A percentile compares a stretch with the other conserved stretches of the same genome.
Evolutionary conservation across 768 basidiomycete species (phyloP).

Genomic region (Russula olivacea): DNA sequence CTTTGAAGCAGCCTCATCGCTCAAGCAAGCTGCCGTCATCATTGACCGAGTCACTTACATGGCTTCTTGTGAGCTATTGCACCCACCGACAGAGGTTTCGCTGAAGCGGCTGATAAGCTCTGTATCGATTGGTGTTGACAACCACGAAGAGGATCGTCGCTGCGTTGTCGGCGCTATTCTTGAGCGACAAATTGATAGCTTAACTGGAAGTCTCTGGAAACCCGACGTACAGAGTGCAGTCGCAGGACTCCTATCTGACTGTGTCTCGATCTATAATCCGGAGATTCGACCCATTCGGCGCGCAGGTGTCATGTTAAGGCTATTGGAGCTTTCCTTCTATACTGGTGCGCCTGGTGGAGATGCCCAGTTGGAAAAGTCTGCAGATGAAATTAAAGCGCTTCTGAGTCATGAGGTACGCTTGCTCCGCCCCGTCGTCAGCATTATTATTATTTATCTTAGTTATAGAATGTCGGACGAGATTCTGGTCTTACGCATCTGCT

Average conservation of each 20-base stretch:
- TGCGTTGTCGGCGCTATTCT: conserved; percentile 49
- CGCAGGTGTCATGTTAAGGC: conserved; percentile 49
- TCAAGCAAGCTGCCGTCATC: conserved; percentile 54
- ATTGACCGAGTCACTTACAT: conserved; percentile 64
- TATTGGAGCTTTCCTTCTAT: conserved; percentile 49
- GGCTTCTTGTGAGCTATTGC: conserved; percentile 59
- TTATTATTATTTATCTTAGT: neutral
- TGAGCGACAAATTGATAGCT: conserved; percentile 52
- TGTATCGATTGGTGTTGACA: neutral
- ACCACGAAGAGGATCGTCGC: conserved; percentile 9
- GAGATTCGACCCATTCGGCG: conserved; percentile 50
- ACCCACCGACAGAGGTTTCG: conserved; percentile 46
- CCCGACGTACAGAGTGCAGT: conserved; percentile 43
- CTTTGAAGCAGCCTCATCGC: conserved; percentile 38
- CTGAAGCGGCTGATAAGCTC: conserved; percentile 30
- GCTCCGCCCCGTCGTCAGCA: neutral
- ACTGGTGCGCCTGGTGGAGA: conserved; percentile 25
- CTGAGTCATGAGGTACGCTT: conserved; percentile 31
- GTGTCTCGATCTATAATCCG: conserved; percentile 44
- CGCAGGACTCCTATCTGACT: conserved; percentile 42
- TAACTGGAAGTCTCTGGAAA: conserved; percentile 55
- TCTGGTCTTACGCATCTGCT: conserved; percentile 28
- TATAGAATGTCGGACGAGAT: conserved; percentile 33
- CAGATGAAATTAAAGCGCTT: conserved; percentile 33
- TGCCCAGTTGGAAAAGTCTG: conserved; percentile 2